phyloP scores from a whole-genome alignment of 305 asterid genomes.

The Stenogyne calaminthoides region DNA sequence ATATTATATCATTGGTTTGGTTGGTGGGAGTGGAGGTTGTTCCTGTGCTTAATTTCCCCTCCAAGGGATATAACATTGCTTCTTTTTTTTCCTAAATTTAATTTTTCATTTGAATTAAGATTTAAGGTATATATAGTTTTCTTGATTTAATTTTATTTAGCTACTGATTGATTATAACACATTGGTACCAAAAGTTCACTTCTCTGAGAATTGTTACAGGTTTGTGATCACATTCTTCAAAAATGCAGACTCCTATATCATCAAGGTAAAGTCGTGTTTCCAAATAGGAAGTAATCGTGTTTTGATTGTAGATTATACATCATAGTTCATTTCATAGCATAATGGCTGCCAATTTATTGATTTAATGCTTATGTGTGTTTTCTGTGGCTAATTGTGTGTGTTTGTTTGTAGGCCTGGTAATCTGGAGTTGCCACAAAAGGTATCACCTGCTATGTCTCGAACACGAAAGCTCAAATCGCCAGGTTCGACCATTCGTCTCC shows the following conservation, averaged over 20 bases:
- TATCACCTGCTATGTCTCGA: constrained; percentile 48
- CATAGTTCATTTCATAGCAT: background rate
- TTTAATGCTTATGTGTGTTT: background rate
- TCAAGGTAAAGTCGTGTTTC: constrained; percentile 25
- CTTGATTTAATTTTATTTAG: constrained; percentile 28
- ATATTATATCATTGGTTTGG: constrained; percentile 54
- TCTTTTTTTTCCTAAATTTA: constrained; percentile 41
- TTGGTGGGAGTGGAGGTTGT: constrained; percentile 95
- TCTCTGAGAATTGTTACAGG: constrained; percentile 47
- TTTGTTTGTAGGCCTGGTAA: constrained; percentile 45
- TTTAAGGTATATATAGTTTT: constrained; percentile 33
- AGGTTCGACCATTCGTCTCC: constrained; percentile 54
- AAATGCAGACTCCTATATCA: constrained; percentile 39
- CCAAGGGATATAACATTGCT: constrained; percentile 63
- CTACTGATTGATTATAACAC: background rate
- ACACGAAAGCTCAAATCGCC: constrained; percentile 62
- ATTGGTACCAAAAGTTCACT: constrained; percentile 15
- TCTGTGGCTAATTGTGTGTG: background rate
- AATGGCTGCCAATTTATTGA: background rate
- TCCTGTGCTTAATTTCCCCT: constrained; percentile 59
- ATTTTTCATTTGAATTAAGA: constrained; percentile 33
- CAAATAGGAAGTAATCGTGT: too few species aligned
- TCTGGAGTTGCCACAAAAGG: constrained; percentile 54
- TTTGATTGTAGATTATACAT: too few species aligned
- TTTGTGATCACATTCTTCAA: constrained; percentile 29